Evolutionary conservation across 2,329 filamentous ascomycete species (phyloP).

Genomic region (Alternaria triticimaculans): DNA sequence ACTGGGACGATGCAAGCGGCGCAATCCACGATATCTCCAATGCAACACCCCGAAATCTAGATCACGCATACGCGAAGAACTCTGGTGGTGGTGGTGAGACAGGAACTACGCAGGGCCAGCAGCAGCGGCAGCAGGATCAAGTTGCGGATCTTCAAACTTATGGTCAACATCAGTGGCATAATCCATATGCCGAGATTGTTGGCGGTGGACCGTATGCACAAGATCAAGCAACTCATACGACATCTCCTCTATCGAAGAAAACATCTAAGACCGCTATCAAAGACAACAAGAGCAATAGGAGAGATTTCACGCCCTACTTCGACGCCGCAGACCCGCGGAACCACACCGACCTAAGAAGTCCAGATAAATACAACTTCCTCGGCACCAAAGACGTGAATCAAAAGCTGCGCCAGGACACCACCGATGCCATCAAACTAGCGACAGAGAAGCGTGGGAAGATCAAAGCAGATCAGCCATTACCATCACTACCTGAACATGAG

Average conservation of each 20-base stretch:
- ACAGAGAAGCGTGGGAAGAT: not conserved
- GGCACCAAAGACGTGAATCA: not conserved
- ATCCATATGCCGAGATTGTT: not conserved
- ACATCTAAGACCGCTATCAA: too few relatives aligned
- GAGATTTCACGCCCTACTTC: not conserved
- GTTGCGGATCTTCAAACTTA: not conserved
- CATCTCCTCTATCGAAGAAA: not conserved
- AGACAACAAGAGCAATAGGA: not conserved
- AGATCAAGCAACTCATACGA: not conserved
- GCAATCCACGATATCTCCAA: not conserved
- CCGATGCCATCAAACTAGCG: not conserved
- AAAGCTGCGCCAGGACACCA: not conserved
- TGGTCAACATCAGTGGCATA: not conserved
- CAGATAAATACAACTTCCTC: not conserved
- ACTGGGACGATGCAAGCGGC: slow-evolving; percentile 5
- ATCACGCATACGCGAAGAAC: not conserved
- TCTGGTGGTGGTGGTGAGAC: not conserved
- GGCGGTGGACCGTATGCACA: not conserved
- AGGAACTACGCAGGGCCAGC: not conserved
- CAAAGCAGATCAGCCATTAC: not conserved
- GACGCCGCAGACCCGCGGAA: not conserved
- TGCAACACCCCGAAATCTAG: not conserved
- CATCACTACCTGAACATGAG: not conserved
- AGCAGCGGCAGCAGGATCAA: not conserved
- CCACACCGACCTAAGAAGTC: not conserved